Evolutionary conservation across 1,284 basidiomycete genomes (phyloP), one percentile per base, ranked within the genome.

Genomic region (Xerocomus nothofagi): DNA sequence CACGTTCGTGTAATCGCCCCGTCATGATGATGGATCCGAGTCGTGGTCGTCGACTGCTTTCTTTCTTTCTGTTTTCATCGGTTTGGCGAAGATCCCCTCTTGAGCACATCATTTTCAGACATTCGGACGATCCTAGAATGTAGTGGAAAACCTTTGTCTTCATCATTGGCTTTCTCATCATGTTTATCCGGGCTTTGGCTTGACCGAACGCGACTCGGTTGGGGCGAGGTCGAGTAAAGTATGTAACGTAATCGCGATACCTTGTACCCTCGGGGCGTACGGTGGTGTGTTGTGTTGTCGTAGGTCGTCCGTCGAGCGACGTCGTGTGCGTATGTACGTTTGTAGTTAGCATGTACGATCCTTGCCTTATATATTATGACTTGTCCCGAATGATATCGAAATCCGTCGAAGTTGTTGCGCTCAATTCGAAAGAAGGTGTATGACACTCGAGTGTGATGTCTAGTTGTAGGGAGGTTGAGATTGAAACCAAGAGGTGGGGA

Each of bases 211-310:
- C 23, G 46, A n/a, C 32, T 56, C 37, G 47, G 52, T 38, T 18
- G 33, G 9, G 29, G 21, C 24, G 20, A 3, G 34, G 49, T 18
- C 50, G 26, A 29, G 36, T 55, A 52, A 56, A 45, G 44, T 57
- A 54, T 57, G 47, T 57, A 59, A 61, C 48, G 31, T 63, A 49
- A 52, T 39, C 2, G 61, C 44, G 54, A 64, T 62, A 53, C 59
- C 61, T 59, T 51, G 58, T 56, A 48, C 41, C 38, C 18, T 39
- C 9, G 24, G 12, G 9, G 21, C n/a, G 39, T 44, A 37, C 26
- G 51, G 10, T 37, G 52, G 7, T 40, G 29, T 26, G 42, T 15
- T n/a, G 47, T 47, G 14, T 14, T 7, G 44, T 48, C 11, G 18
- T 20, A 21, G 15, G 18, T 26, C 18, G 30, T 26, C 3, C 24